phyloP scores from a whole-genome alignment of 139 green algal species.

The Cymbomonas tetramitiformis region DNA sequence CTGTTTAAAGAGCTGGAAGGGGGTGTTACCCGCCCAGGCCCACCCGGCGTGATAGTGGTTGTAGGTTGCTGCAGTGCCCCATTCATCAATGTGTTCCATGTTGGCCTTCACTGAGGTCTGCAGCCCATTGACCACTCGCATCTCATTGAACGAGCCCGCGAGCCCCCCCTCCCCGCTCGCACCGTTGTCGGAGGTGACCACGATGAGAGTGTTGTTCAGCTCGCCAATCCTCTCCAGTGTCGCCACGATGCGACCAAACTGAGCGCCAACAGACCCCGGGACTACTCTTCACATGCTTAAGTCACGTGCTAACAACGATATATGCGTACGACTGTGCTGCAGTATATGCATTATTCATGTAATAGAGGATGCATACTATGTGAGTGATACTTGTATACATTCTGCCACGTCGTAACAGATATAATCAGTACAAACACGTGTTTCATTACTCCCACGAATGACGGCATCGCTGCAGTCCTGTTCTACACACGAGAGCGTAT shows the following conservation, averaged over 20 bases:
- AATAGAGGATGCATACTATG: too few species aligned
- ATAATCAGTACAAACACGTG: too few species aligned
- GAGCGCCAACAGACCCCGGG: too few species aligned
- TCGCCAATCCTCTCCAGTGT: not conserved
- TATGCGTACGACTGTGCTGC: too few species aligned
- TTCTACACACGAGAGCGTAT: too few species aligned
- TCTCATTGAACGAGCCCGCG: not conserved
- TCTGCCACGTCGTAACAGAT: too few species aligned
- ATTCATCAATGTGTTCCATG: not conserved
- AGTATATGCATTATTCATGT: too few species aligned
- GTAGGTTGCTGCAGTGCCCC: not conserved
- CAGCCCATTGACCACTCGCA: not conserved
- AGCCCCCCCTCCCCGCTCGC: not conserved
- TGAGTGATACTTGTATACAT: too few species aligned
- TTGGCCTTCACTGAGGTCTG: not conserved
- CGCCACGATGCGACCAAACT: not conserved
- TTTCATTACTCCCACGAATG: too few species aligned
- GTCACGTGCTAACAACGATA: too few species aligned
- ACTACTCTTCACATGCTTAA: too few species aligned
- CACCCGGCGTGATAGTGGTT: not conserved
- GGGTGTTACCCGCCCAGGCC: not conserved
- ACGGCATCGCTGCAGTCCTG: too few species aligned
- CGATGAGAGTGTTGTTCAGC: not conserved
- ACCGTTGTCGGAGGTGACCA: not conserved
- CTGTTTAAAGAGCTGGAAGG: not conserved